phyloP scores from a whole-genome alignment of 768 basidiomycete species.

The Kwoniella heveanensis region DNA sequence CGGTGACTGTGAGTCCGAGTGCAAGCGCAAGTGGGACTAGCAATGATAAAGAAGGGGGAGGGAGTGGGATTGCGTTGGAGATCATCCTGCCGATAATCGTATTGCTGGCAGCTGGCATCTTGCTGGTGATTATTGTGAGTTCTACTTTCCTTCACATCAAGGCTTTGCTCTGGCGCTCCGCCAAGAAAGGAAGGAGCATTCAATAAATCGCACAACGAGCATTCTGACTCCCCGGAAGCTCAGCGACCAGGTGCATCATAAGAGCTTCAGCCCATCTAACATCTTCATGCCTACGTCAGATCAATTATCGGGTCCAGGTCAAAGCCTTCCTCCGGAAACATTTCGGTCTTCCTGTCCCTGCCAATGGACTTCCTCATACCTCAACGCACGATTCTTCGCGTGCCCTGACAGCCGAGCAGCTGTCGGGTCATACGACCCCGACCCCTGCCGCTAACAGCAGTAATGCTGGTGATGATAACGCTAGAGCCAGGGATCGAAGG shows the following conservation, averaged over 20 bases:
- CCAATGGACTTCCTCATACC: slow-evolving; percentile 2
- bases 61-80: slow-evolving; percentile 13
- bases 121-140: slow-evolving; percentile 26
- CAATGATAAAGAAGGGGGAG: background rate
- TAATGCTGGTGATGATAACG: background rate
- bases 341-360: background rate
- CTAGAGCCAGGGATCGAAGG: slow-evolving; percentile 13
- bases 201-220: too few relatives aligned
- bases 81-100: slow-evolving; percentile 27
- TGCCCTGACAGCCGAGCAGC: slow-evolving; percentile 30
- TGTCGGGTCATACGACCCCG: slow-evolving; percentile 8
- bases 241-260: too few relatives aligned
- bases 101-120: slow-evolving; percentile 14
- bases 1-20: slow-evolving; percentile 2
- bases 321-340: slow-evolving; percentile 12
- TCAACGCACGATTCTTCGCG: slow-evolving; percentile 6
- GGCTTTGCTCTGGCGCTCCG: too few relatives aligned
- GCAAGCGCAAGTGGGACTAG: background rate
- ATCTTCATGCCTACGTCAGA: slow-evolving; percentile 1
- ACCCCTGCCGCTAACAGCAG: background rate
- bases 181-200: too few relatives aligned
- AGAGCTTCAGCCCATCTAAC: too few relatives aligned
- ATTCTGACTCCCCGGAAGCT: too few relatives aligned
- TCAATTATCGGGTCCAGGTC: slow-evolving; percentile 16
- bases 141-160: background rate